Evolutionary conservation across 805 yeast genomes (phyloP).

Genomic region (Ogataea kodamae): DNA sequence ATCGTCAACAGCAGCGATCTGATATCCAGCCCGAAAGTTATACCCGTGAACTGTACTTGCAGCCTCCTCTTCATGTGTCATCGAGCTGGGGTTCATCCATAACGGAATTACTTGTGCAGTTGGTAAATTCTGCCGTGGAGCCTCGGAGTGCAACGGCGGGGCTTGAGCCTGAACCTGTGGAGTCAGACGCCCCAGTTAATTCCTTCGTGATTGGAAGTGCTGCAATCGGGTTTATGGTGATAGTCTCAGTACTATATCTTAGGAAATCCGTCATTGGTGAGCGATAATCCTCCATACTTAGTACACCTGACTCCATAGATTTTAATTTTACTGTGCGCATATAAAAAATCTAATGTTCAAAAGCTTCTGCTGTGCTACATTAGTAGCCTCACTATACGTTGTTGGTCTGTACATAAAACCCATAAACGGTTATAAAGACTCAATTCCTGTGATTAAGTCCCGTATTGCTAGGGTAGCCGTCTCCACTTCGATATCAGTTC

Average conservation of each 20-base stretch:
- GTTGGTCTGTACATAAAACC: conserved; percentile 35
- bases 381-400: conserved; percentile 47
- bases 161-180: conserved; percentile 57
- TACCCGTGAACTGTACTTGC: conserved; percentile 59
- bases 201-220: conserved; percentile 64
- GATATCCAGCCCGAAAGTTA: conserved; percentile 85
- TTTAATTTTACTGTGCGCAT: too few species aligned
- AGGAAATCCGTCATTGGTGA: conserved; percentile 38
- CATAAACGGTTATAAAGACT: conserved; percentile 36
- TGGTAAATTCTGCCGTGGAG: conserved; percentile 81
- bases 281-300: conserved; percentile 3
- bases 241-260: conserved; percentile 64
- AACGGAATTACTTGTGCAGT: conserved; percentile 77
- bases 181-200: conserved; percentile 42
- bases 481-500: conserved; percentile 31
- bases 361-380: conserved; percentile 28
- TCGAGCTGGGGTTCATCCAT: conserved; percentile 87
- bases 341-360: conserved; percentile 1
- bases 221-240: conserved; percentile 61
- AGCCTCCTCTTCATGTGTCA: conserved; percentile 87
- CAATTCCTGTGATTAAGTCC: conserved; percentile 39
- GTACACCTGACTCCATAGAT: conserved; percentile 8
- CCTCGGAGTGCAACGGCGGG: conserved; percentile 82
- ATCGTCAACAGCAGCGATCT: conserved; percentile 89
- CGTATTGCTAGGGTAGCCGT: conserved; percentile 38